Evolutionary conservation across 2,329 filamentous ascomycete genomes (phyloP).

Genomic region (Neonectria sp.): DNA sequence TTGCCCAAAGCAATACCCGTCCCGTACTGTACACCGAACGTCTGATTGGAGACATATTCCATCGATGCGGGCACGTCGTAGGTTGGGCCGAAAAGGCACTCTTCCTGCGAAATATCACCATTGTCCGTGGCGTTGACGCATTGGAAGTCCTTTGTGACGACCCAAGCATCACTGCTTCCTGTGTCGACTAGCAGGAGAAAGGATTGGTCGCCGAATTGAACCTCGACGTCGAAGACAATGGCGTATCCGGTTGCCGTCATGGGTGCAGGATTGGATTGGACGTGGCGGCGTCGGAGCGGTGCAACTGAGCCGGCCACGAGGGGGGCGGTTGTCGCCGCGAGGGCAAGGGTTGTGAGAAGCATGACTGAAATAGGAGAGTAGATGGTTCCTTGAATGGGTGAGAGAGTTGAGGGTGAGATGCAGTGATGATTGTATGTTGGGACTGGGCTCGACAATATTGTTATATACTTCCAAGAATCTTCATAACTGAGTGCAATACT

Average conservation of each 20-base stretch:
- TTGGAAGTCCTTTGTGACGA: constrained; percentile 32
- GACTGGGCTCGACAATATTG: neutral
- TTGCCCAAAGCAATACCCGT: constrained; percentile 39
- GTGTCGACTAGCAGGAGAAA: constrained; percentile 38
- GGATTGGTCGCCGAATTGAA: constrained; percentile 32
- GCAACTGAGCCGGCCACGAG: constrained; percentile 8
- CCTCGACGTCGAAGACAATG: constrained; percentile 40
- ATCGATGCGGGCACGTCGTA: constrained; percentile 26
- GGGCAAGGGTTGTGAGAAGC: neutral
- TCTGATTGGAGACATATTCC: constrained; percentile 47
- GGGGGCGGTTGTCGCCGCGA: neutral
- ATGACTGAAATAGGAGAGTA: neutral
- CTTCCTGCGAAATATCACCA: constrained; percentile 18
- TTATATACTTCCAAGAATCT: neutral
- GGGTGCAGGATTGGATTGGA: constrained; percentile 11
- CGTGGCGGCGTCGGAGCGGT: constrained; percentile 26
- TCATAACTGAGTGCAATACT: neutral
- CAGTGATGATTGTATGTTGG: neutral
- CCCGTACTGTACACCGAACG: constrained; percentile 39
- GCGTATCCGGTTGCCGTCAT: constrained; percentile 29
- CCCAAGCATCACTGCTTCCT: constrained; percentile 38
- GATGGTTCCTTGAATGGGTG: neutral
- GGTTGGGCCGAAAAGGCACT: constrained; percentile 31
- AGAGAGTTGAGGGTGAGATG: neutral
- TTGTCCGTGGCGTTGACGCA: constrained; percentile 29